These are phyloP conservation scores for Neotropicomus parvogracilis DNA, from an alignment of 1,284 basidiomycete species.

Conservation along the genomic window DNA sequence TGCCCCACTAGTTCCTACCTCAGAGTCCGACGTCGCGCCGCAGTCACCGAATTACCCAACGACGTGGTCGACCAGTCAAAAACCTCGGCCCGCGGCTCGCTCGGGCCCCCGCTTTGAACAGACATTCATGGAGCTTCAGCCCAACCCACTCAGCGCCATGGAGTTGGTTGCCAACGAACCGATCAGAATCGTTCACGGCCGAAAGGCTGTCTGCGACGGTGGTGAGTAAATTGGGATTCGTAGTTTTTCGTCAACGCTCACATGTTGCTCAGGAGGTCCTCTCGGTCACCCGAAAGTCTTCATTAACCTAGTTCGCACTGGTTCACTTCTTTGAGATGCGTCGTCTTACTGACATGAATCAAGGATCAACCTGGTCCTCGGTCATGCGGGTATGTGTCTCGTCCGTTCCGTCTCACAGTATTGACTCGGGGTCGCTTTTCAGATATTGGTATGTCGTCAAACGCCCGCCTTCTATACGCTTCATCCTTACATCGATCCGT, in stretches of 20 bases:
- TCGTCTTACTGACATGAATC: constrained; percentile 16
- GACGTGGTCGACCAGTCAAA: constrained; percentile 79
- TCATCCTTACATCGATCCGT: constrained; percentile 13
- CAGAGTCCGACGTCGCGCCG: constrained; percentile 39
- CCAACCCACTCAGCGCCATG: constrained; percentile 89
- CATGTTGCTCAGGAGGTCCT: constrained; percentile 68
- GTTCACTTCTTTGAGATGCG: constrained; percentile 6
- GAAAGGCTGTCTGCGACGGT: constrained; percentile 91
- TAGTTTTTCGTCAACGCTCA: constrained; percentile 12
- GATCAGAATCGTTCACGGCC: constrained; percentile 72
- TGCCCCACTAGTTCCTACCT: constrained; percentile 29
- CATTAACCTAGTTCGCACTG: constrained; percentile 79
- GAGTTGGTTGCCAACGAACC: constrained; percentile 85
- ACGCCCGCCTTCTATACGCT: constrained; percentile 9
- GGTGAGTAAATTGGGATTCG: constrained; percentile 52
- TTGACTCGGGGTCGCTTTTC: constrained; percentile 17
- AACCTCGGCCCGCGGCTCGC: constrained; percentile 50
- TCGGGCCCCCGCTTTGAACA: constrained; percentile 89
- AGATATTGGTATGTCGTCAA: constrained; percentile 75
- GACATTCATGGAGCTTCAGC: constrained; percentile 81
- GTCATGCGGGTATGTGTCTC: constrained; percentile 69
- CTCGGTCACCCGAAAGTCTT: constrained; percentile 96
- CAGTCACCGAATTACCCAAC: constrained; percentile 78
- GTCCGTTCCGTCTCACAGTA: background rate
- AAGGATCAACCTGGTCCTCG: constrained; percentile 75